Percentiles rank a stretch among this genome's conserved stretches.
Evolutionary conservation across 2,329 filamentous ascomycete species (phyloP).

Genomic region (Davidsoniella neocaledoniae): DNA sequence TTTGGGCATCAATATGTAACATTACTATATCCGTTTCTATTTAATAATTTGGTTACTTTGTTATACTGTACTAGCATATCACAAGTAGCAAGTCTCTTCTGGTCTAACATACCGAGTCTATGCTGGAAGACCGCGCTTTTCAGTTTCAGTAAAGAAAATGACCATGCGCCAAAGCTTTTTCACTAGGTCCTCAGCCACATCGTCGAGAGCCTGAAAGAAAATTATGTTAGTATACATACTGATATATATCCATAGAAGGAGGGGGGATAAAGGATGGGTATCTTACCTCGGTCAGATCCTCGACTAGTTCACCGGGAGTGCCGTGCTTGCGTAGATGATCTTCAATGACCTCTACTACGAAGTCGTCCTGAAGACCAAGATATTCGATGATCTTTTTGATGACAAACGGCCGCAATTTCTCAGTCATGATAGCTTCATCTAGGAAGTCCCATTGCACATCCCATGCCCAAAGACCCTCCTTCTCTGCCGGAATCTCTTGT

Average conservation of each 20-base stretch:
- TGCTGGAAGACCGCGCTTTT: slow-evolving; percentile 70
- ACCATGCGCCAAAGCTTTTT: slow-evolving; percentile 98
- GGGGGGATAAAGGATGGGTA: slow-evolving; percentile 1
- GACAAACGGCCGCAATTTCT: slow-evolving; percentile 84
- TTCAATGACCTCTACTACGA: slow-evolving; percentile 84
- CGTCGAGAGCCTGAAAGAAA: slow-evolving; percentile 56
- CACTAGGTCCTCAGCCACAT: slow-evolving; percentile 83
- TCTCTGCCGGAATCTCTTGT: slow-evolving; percentile 75
- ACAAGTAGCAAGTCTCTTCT: too few relatives aligned
- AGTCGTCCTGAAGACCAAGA: slow-evolving; percentile 87
- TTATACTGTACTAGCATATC: too few relatives aligned
- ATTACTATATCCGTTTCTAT: too few relatives aligned
- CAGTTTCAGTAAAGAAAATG: slow-evolving; percentile 91
- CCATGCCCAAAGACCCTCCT: slow-evolving; percentile 82
- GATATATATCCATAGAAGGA: too few relatives aligned
- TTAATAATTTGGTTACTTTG: too few relatives aligned
- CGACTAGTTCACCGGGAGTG: slow-evolving; percentile 62
- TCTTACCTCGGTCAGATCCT: slow-evolving; percentile 68
- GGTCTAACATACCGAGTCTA: slow-evolving; percentile 20
- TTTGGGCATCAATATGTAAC: not conserved
- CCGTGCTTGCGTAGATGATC: slow-evolving; percentile 65
- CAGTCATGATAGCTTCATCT: slow-evolving; percentile 61
- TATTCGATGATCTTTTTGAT: slow-evolving; percentile 98
- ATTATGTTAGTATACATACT: too few relatives aligned
- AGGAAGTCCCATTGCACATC: slow-evolving; percentile 83